Evolutionary conservation across 2,329 filamentous ascomycete genomes (phyloP).

Genomic region (Cercospora sp.): DNA sequence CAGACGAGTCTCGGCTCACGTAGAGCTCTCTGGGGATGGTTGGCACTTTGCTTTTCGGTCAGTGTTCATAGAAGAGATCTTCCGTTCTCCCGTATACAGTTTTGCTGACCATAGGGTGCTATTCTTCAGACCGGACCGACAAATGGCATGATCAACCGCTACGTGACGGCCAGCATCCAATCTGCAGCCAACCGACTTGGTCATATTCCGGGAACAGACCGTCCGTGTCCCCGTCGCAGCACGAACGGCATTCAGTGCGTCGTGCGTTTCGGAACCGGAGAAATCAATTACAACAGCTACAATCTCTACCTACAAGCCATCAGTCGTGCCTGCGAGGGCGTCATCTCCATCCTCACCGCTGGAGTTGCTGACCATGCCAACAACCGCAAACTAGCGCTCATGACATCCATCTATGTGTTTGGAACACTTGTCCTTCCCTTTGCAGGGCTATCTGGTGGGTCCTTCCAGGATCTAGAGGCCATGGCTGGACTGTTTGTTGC

Average conservation of each 20-base stretch:
- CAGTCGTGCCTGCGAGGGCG: not conserved
- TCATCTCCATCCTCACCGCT: not conserved
- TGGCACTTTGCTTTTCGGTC: too few species aligned
- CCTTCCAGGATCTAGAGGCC: not conserved
- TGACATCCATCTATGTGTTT: not conserved
- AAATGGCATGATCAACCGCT: not conserved
- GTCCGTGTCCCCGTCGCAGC: not conserved
- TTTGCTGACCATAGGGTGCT: too few species aligned
- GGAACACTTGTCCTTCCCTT: slow-evolving; percentile 1
- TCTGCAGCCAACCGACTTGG: not conserved
- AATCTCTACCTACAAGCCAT: slow-evolving; percentile 2
- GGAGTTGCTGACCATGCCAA: not conserved
- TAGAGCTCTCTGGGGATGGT: too few species aligned
- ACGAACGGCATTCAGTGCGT: not conserved
- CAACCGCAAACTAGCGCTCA: not conserved
- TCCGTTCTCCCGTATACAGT: too few species aligned
- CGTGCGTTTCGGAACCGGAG: not conserved
- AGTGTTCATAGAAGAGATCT: too few species aligned
- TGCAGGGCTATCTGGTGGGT: not conserved
- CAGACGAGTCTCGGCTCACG: too few species aligned
- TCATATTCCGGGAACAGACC: not conserved
- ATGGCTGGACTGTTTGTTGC: not conserved
- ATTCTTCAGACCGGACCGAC: not conserved
- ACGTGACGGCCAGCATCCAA: not conserved
- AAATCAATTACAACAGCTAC: slow-evolving; percentile 2